Evolutionary conservation across 768 basidiomycete genomes (phyloP), one percentile per base, ranked within the genome.

Genomic region (Boletus patriciae): DNA sequence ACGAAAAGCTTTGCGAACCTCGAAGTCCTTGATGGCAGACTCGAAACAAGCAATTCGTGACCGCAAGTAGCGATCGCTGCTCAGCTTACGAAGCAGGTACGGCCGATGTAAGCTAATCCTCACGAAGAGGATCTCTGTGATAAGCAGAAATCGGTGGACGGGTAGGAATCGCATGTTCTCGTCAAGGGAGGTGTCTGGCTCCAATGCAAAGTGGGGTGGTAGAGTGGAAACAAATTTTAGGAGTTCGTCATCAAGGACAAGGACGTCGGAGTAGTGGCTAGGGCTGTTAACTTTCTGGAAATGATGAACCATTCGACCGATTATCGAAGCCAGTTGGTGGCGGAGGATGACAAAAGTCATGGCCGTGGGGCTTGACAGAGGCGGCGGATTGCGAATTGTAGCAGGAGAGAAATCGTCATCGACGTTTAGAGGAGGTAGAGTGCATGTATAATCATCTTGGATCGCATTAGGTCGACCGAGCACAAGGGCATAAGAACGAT

Each of bases 271-370:
- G 70, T 96, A 96, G 63, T 90, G 90, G 54, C 85, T 86, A 55
- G 79, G 83, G 23, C 83, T 83, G 43, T 85, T 81, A 34, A 94
- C 85, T 74, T 89, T 87, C 69, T 96, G 94, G 73, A 94, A 96
- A 74, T 95, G 92, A 65, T 94, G 91, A 40, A 92, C 91, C 67
- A 97, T 92, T 33, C 86, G 86, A 16, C 93, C 94, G 57, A 95
- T 94, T 57, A 95, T 88, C 37, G 79, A 76, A 31, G 92, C 90
- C 19, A 97, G 79, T 33, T 84, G 82, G 64, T 94, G 89, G 40
- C 94, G 79, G 27, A 97, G 79, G 58, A 96, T 92, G 34, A 92
- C 85, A 68, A 92, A 96, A 1, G 94, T 94, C 80, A 92, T 89
- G 15, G 77, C 79, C 0, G 93, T 96, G 2, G 94, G 94, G 27